phyloP scores from a whole-genome alignment of 257 asterid species.

The Jacaranda copaia region DNA sequence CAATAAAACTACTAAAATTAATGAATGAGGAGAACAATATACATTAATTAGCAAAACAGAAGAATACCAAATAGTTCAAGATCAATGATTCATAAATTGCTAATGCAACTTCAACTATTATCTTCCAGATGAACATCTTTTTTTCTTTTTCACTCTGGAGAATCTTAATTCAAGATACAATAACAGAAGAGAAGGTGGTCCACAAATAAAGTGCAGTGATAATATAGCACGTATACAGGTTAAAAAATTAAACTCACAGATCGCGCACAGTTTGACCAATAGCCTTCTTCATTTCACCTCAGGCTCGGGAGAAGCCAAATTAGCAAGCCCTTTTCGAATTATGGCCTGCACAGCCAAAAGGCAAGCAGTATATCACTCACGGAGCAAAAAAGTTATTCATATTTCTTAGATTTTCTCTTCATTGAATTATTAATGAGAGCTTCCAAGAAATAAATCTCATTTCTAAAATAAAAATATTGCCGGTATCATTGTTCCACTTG shows the following conservation, averaged over 20 bases:
- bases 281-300: slow-evolving; percentile 86
- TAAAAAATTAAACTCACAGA: slow-evolving; percentile 63
- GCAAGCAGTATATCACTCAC: slow-evolving; percentile 21
- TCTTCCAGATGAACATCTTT: background rate
- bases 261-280: slow-evolving; percentile 94
- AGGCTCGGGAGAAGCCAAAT: slow-evolving; percentile 46
- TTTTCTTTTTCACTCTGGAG: background rate
- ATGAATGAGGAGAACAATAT: background rate
- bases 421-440: slow-evolving; percentile 29
- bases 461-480: background rate
- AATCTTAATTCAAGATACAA: slow-evolving; percentile 2
- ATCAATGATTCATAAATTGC: slow-evolving; percentile 6
- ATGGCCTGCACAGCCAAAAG: slow-evolving; percentile 37
- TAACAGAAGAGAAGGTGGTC: slow-evolving; percentile 15
- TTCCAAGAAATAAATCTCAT: slow-evolving; percentile 17
- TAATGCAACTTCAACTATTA: background rate
- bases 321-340: slow-evolving; percentile 34
- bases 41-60: background rate
- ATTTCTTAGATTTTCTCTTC: slow-evolving; percentile 28
- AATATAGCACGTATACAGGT: background rate
- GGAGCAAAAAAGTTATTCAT: slow-evolving; percentile 8
- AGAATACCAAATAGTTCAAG: slow-evolving; percentile 22
- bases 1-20: slow-evolving; percentile 3
- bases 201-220: slow-evolving; percentile 20
- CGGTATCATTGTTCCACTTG: background rate